Evolutionary conservation across 73 alveolate species (phyloP), one percentile per base, ranked within the genome.

Genomic region (Diophrys appendiculata): DNA sequence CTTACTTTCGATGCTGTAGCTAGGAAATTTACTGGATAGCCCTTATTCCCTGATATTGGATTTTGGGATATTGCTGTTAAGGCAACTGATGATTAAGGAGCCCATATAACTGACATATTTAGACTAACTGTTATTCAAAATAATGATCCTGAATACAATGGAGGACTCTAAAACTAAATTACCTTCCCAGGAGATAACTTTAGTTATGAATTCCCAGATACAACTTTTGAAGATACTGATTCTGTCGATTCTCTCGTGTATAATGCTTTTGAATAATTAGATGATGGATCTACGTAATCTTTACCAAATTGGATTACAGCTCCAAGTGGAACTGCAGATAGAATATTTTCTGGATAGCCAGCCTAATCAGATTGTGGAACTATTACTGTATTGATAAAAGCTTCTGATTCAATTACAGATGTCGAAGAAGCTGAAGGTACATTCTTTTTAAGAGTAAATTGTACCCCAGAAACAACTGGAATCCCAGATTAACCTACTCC

Each of bases 31-130:
- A 23, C 71, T 11, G 71, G 71, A 3, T 23, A 3, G 30, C 71
- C 71, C 2, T 13, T 23, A 3, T 11, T 2, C 11, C 33, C 71
- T 11, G 71, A 60, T 23, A 60, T 60, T 23, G 30, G 28, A 60
- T 23, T 2, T 3, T 60, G 71, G 71, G 28, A 3, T 11, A 23
- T 60, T 3, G 28, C 5, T 11, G 30, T 60, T 13, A 60, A 27
- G 28, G 71, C 71, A 60, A 60, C 71, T 23, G 71, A 60, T 23
- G 11, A 27, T 60, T 13, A 60, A 11, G 71, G 71, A 60, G 71
- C 30, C 28, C 25, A 3, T 60, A 23, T 23, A 3, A 3, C 13
- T 2, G 13, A 60, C 13, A 60, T 31, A 11, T 60, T 60, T 23
- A 23, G 25, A 2, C 13, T 60, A 3, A 2, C 25, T 23, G 71